phyloP scores from a whole-genome alignment of 139 green algal species.

The Chlamydomonas sphaeroides region DNA sequence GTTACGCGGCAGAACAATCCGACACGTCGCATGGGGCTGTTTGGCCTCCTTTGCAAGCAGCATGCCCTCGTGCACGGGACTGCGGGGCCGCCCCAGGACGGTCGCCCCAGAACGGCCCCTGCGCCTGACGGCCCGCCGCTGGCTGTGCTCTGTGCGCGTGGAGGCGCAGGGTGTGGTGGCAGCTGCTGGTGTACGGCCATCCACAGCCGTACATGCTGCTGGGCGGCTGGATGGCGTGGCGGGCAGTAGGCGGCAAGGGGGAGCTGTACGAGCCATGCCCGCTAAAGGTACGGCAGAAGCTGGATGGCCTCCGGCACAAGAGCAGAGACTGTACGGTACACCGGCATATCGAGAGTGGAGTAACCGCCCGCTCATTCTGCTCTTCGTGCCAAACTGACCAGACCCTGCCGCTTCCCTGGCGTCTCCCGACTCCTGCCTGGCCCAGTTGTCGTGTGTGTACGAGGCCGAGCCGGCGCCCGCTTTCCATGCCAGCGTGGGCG shows the following conservation, averaged over 20 bases:
- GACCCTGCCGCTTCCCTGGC: too few relatives aligned
- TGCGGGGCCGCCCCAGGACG: too few relatives aligned
- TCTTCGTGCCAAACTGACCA: not conserved
- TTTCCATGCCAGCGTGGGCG: not conserved
- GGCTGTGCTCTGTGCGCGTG: too few relatives aligned
- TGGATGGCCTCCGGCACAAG: too few relatives aligned
- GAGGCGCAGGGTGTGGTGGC: slow-evolving; percentile 45
- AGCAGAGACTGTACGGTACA: too few relatives aligned
- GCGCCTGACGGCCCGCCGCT: too few relatives aligned
- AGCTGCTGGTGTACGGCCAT: slow-evolving; percentile 41
- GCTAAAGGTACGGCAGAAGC: slow-evolving; percentile 27
- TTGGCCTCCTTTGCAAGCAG: too few relatives aligned
- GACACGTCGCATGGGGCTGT: too few relatives aligned
- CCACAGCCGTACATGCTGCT: slow-evolving; percentile 6
- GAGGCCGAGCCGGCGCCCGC: slow-evolving; percentile 6
- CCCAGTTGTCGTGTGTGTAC: slow-evolving; percentile 28
- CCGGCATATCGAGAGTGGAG: not conserved
- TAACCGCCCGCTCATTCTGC: not conserved
- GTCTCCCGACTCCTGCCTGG: not conserved
- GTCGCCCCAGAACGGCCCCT: too few relatives aligned
- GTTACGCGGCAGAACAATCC: too few relatives aligned
- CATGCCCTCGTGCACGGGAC: too few relatives aligned
- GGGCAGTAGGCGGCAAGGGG: not conserved
- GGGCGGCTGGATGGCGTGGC: slow-evolving; percentile 42
- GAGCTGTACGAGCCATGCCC: slow-evolving; percentile 53